Conservation (phyloP, 2,329 filamentous ascomycete species). For the Tolypocladium tundrense region DNA sequence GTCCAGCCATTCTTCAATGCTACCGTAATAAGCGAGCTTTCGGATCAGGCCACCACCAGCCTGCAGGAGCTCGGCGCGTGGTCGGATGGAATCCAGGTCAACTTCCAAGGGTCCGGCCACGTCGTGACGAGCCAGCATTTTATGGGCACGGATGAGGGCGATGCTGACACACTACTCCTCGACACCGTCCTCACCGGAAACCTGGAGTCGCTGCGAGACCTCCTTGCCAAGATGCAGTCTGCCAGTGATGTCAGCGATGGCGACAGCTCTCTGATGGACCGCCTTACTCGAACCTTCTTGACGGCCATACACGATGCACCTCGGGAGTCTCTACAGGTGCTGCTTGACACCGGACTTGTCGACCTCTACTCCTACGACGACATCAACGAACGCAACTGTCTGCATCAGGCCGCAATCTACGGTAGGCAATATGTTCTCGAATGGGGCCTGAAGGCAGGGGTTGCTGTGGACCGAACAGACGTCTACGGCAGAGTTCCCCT, state of each 20-base stretch:
- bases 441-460: slow-evolving; percentile 62
- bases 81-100: slow-evolving; percentile 92
- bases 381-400: slow-evolving; percentile 92
- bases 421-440: slow-evolving; percentile 70
- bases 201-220: slow-evolving; percentile 64
- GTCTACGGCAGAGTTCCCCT: slow-evolving; percentile 90
- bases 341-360: slow-evolving; percentile 73
- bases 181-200: slow-evolving; percentile 82
- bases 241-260: slow-evolving; percentile 44
- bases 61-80: slow-evolving; percentile 89
- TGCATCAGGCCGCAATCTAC: slow-evolving; percentile 95
- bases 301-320: slow-evolving; percentile 81
- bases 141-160: slow-evolving; percentile 72
- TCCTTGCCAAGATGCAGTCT: slow-evolving; percentile 61
- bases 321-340: slow-evolving; percentile 60
- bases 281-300: slow-evolving; percentile 82
- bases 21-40: slow-evolving; percentile 90
- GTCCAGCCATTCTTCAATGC: slow-evolving; percentile 98
- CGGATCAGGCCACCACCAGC: slow-evolving; percentile 94
- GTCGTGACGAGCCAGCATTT: slow-evolving; percentile 56
- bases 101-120: slow-evolving; percentile 58
- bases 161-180: slow-evolving; percentile 78
- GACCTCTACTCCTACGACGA: slow-evolving; percentile 92
- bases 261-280: slow-evolving; percentile 52
- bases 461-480: slow-evolving; percentile 72